Percentiles rank a stretch among this genome's conserved stretches.
Evolutionary conservation across 495 filamentous ascomycete genomes (phyloP).

Genomic region (Aspergillus incahuasiensis): DNA sequence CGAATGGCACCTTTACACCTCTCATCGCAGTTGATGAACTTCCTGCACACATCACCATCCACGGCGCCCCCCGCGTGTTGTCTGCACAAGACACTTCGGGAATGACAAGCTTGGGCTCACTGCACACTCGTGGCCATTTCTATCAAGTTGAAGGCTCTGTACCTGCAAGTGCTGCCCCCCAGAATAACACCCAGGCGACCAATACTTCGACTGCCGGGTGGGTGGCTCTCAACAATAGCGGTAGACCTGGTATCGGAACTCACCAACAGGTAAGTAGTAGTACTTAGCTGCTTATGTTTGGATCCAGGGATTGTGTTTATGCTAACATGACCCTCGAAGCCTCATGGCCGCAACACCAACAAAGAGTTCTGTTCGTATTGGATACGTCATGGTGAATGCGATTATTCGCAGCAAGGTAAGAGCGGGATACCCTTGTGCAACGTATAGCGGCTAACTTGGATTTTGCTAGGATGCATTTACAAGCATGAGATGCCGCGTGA

Average conservation of each 20-base stretch:
- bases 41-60: constrained; percentile 35
- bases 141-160: constrained; percentile 33
- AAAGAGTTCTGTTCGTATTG: constrained; percentile 86
- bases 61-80: constrained; percentile 31
- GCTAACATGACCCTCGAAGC: constrained; percentile 11
- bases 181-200: constrained; percentile 15
- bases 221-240: constrained; percentile 14
- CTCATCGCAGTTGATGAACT: constrained; percentile 65
- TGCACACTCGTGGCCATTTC: constrained; percentile 22
- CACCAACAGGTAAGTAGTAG: constrained; percentile 19
- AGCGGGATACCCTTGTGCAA: neutral
- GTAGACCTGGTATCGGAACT: constrained; percentile 2
- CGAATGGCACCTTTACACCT: constrained; percentile 54
- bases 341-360: constrained; percentile 26
- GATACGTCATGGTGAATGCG: constrained; percentile 78
- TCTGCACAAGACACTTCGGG: constrained; percentile 34
- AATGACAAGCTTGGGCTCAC: constrained; percentile 44
- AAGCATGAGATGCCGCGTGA: constrained; percentile 82
- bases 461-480: constrained; percentile 60
- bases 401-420: constrained; percentile 69
- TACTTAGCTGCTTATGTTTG: neutral
- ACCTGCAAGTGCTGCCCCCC: constrained; percentile 11
- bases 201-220: constrained; percentile 14
- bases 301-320: neutral
- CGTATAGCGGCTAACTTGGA: constrained; percentile 7